phyloP scores from a whole-genome alignment of 768 basidiomycete genomes.

The Mycena crocata region DNA sequence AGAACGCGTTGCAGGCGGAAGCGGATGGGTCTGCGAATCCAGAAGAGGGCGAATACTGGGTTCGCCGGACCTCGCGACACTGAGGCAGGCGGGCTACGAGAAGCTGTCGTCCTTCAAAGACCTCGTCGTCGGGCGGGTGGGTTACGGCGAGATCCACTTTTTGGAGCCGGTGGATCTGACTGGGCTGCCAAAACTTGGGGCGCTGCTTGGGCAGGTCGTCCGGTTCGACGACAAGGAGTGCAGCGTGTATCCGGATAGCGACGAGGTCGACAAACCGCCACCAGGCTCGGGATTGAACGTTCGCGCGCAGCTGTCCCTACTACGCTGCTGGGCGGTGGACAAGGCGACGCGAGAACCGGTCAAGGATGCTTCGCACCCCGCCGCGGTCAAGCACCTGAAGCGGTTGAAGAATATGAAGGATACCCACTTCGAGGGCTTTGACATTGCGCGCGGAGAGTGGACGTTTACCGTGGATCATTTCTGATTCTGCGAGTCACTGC shows the following conservation, averaged over 20 bases:
- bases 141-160: constrained; percentile 91
- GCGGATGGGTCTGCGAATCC: constrained; percentile 52
- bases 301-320: constrained; percentile 78
- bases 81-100: constrained; percentile 78
- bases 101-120: constrained; percentile 79
- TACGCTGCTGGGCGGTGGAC: constrained; percentile 89
- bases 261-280: constrained; percentile 86
- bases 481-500: constrained; percentile 43
- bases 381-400: constrained; percentile 78
- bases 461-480: constrained; percentile 96
- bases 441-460: constrained; percentile 88
- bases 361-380: constrained; percentile 81
- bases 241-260: constrained; percentile 92
- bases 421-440: constrained; percentile 87
- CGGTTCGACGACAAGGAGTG: constrained; percentile 93
- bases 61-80: constrained; percentile 81
- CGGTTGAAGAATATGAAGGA: constrained; percentile 86
- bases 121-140: constrained; percentile 90
- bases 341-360: constrained; percentile 92
- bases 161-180: constrained; percentile 88
- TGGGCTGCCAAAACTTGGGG: constrained; percentile 79
- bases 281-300: constrained; percentile 92
- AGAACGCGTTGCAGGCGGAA: constrained; percentile 34
- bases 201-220: constrained; percentile 88
- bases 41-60: constrained; percentile 92